phyloP scores from a whole-genome alignment of 2,329 filamentous ascomycete species.

The Sphaerulina musiva region DNA sequence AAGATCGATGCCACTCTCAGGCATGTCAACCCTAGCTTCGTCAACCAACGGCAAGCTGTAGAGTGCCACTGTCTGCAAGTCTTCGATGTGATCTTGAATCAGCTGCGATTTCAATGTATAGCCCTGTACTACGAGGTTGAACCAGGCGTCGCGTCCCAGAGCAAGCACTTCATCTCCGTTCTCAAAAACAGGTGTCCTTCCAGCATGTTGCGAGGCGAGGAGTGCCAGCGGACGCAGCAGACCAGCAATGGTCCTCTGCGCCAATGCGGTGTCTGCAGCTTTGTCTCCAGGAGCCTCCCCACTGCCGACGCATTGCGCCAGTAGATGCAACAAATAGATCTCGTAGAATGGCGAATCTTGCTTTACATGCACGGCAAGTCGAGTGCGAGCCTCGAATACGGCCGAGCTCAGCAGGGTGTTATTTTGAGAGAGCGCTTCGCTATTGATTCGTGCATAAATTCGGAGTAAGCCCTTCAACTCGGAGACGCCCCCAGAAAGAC shows the following conservation, averaged over 20 bases:
- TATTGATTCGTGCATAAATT: slow-evolving; percentile 68
- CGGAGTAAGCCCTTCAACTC: slow-evolving; percentile 85
- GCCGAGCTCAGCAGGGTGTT: slow-evolving; percentile 63
- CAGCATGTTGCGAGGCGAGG: slow-evolving; percentile 61
- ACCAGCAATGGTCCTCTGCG: slow-evolving; percentile 79
- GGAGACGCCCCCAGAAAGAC: slow-evolving; percentile 66
- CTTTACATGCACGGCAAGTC: slow-evolving; percentile 64
- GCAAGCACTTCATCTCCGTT: slow-evolving; percentile 43
- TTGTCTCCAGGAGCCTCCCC: slow-evolving; percentile 64
- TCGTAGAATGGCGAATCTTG: slow-evolving; percentile 69
- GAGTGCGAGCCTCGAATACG: slow-evolving; percentile 69
- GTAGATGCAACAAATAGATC: slow-evolving; percentile 73
- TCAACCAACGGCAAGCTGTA: slow-evolving; percentile 82
- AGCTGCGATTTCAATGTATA: slow-evolving; percentile 70
- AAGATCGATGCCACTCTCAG: slow-evolving; percentile 93
- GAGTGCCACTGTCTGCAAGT: slow-evolving; percentile 76
- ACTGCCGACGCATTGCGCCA: slow-evolving; percentile 83
- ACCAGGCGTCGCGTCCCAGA: slow-evolving; percentile 84
- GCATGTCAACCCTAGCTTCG: slow-evolving; percentile 78
- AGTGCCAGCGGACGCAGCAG: slow-evolving; percentile 81
- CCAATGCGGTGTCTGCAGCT: slow-evolving; percentile 56
- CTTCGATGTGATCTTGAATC: slow-evolving; percentile 64
- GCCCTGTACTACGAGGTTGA: slow-evolving; percentile 92
- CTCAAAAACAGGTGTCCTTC: slow-evolving; percentile 44
- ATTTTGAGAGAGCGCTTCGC: slow-evolving; percentile 64